These are phyloP conservation scores for Apophysomyces ossiformis DNA, from an alignment of 371 early-diverging fungal species.

Conservation along the genomic window DNA sequence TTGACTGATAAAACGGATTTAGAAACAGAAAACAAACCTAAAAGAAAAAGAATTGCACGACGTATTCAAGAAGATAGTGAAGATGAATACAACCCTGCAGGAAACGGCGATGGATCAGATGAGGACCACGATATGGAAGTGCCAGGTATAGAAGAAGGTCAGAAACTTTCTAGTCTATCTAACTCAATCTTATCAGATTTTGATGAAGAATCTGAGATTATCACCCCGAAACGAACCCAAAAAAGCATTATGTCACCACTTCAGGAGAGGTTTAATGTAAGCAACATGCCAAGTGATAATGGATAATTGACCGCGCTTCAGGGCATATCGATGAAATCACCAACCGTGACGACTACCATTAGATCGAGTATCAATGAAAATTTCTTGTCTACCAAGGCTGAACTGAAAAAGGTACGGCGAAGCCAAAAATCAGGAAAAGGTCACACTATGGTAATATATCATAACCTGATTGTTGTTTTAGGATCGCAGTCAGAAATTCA, in stretches of 20 bases:
- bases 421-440: not conserved
- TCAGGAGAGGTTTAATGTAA: constrained; percentile 26
- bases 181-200: not conserved
- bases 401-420: constrained; percentile 11
- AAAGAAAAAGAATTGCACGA: constrained; percentile 27
- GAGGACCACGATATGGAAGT: constrained; percentile 36
- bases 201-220: not conserved
- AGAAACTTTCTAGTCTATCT: not conserved
- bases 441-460: constrained; percentile 14
- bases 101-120: constrained; percentile 25
- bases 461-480: constrained; percentile 16
- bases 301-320: not conserved
- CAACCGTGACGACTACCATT: constrained; percentile 15
- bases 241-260: constrained; percentile 18
- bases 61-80: constrained; percentile 32
- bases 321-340: constrained; percentile 6
- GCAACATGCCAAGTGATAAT: not conserved
- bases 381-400: constrained; percentile 4
- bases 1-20: not conserved
- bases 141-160: constrained; percentile 20
- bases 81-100: constrained; percentile 41
- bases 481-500: constrained; percentile 66
- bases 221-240: constrained; percentile 4
- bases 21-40: constrained; percentile 16
- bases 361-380: constrained; percentile 5